Percentiles rank a stretch among this genome's conserved stretches.
Evolutionary conservation across 1,284 basidiomycete genomes (phyloP).

Genomic region (Sutorius eximius): DNA sequence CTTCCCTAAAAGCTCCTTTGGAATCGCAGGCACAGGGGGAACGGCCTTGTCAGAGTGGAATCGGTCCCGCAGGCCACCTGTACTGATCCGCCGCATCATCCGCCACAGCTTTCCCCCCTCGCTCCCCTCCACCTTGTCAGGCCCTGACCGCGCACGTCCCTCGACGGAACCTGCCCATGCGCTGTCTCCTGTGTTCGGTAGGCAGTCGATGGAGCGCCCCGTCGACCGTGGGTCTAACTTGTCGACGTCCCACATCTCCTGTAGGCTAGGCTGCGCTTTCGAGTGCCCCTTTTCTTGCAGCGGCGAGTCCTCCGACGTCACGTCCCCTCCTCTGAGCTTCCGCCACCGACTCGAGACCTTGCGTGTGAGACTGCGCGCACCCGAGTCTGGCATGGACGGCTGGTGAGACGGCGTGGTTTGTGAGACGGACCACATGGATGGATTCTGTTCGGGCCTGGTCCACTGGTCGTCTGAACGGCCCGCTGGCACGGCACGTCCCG

Average conservation of each 20-base stretch:
- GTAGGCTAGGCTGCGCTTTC: slow-evolving; percentile 37
- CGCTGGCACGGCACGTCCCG: slow-evolving; percentile 46
- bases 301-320: slow-evolving; percentile 18
- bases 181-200: neutral
- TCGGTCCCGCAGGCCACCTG: slow-evolving; percentile 60
- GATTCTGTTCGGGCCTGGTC: slow-evolving; percentile 7
- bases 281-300: slow-evolving; percentile 8
- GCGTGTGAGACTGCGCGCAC: slow-evolving; percentile 19
- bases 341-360: slow-evolving; percentile 48
- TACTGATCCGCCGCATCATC: slow-evolving; percentile 67
- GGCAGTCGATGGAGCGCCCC: slow-evolving; percentile 21
- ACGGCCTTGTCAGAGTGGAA: slow-evolving; percentile 40
- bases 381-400: slow-evolving; percentile 10
- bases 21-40: slow-evolving; percentile 65
- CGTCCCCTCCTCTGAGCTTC: slow-evolving; percentile 27
- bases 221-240: slow-evolving; percentile 15
- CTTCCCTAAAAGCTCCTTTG: slow-evolving; percentile 38
- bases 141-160: slow-evolving; percentile 6
- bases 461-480: slow-evolving; percentile 41
- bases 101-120: slow-evolving; percentile 57
- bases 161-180: slow-evolving; percentile 9
- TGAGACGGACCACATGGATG: neutral
- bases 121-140: slow-evolving; percentile 10
- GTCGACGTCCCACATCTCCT: slow-evolving; percentile 30
- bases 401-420: slow-evolving; percentile 10